phyloP scores from a whole-genome alignment of 2,329 filamentous ascomycete genomes.

The Pseudocercospora macadamiae region DNA sequence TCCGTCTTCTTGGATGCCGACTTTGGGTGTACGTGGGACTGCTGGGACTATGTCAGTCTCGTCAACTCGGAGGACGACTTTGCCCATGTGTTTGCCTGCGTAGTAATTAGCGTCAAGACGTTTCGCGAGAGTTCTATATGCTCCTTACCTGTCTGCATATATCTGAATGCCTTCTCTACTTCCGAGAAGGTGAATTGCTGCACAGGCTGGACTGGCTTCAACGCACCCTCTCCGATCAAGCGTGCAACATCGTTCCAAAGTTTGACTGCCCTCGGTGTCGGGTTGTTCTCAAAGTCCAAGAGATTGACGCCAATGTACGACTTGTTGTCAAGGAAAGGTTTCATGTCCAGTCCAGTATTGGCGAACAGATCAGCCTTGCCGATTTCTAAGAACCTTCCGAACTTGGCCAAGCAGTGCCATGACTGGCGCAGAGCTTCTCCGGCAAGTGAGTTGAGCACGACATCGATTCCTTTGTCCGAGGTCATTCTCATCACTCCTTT shows the following conservation, averaged over 20 bases:
- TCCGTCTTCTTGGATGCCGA: neutral
- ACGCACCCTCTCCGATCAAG: constrained; percentile 11
- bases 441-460: constrained; percentile 38
- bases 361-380: constrained; percentile 26
- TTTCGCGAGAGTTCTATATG: neutral
- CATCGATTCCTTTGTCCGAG: constrained; percentile 39
- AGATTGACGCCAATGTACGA: constrained; percentile 20
- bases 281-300: constrained; percentile 21
- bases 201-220: constrained; percentile 20
- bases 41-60: constrained; percentile 6
- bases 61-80: constrained; percentile 13
- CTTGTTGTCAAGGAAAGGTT: constrained; percentile 19
- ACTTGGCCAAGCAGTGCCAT: constrained; percentile 35
- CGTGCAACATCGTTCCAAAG: constrained; percentile 23
- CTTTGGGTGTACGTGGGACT: constrained; percentile 3
- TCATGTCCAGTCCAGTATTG: constrained; percentile 23
- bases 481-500: constrained; percentile 34
- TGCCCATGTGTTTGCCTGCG: constrained; percentile 17
- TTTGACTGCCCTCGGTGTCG: constrained; percentile 5
- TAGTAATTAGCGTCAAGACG: neutral
- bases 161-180: constrained; percentile 24
- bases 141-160: constrained; percentile 15
- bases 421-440: constrained; percentile 33
- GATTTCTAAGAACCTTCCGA: constrained; percentile 38
- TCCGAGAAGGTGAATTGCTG: constrained; percentile 24